Base-by-base conservation (phyloP, 2,329 filamentous ascomycete genomes). In the Magnaporthiopsis incrustans region DNA sequence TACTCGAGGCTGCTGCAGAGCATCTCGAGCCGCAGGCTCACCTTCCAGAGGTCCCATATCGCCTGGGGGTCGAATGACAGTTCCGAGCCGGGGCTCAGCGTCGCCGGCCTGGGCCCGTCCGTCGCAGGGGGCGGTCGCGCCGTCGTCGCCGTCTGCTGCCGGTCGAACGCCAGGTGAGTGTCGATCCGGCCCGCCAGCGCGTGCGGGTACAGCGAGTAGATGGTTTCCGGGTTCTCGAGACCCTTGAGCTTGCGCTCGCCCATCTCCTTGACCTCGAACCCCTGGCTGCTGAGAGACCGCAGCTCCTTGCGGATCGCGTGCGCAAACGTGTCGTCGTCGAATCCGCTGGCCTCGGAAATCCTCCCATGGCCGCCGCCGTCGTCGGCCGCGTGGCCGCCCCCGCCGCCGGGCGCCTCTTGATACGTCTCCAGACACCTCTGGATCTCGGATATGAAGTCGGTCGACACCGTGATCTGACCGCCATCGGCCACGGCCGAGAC, bases 391-490 rank as follows among this genome's bases (percentile, higher is more conserved):
- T 53, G n/a, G 6, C 18, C 44, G 22, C 44, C 10, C 44, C 18
- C 44, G 25, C 60, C 58, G 33, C 85, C 86, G 33, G 80, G 83
- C 35, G 84, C 86, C 69, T 98, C 94, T 66, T 94, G 91, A 73
- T 94, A 96, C 5, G 87, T 91, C 74, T 97, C 92, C 0, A 97
- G 83, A 68, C 92, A 95, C 57, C 92, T 87, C 73, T 97, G 92
- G 64, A 98, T 94, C 75, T 99, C 95, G 15, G 90, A 91, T 72
- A 99, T 96, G 77, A 98, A 98, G 75, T 99, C 95, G 1, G 92
- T 92, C 0, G 93, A 97, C 1, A 98, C 95, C 0, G 94, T 95
- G 68, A 98, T 97, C 74, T 99, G 94, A 0, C 95, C 95, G 66
- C 95, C 95, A 73, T 99, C 95, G 50, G 95, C 95, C 58, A 97